A percentile compares a stretch with the other conserved stretches of the same genome.
phyloP scores from a whole-genome alignment of 2,329 filamentous ascomycete species.

The Aureobasidium sp. region DNA sequence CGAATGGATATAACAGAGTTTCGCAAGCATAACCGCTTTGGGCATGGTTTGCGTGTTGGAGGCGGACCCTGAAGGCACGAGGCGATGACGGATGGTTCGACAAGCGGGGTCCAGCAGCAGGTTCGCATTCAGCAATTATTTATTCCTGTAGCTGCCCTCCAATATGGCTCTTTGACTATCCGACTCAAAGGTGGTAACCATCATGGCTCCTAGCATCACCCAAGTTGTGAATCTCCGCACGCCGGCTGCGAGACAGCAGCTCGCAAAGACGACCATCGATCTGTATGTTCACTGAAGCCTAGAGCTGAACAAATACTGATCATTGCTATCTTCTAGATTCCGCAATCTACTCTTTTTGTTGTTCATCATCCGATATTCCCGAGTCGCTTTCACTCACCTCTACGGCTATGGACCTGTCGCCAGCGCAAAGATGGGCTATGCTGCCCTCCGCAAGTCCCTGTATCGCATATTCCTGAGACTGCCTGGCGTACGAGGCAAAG shows the following conservation, averaged over 20 bases:
- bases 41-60: neutral
- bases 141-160: neutral
- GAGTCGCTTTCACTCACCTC: constrained; percentile 73
- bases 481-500: constrained; percentile 78
- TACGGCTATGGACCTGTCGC: constrained; percentile 84
- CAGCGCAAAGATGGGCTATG: constrained; percentile 67
- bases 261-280: constrained; percentile 11
- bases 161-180: neutral
- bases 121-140: neutral
- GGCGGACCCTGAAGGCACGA: neutral
- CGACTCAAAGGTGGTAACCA: neutral
- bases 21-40: constrained; percentile 7
- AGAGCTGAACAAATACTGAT: neutral
- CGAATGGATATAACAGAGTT: neutral
- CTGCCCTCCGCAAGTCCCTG: constrained; percentile 60
- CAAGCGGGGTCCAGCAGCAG: neutral
- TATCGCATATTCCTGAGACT: constrained; percentile 82
- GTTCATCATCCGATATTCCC: constrained; percentile 77
- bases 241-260: constrained; percentile 7
- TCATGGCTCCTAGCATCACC: neutral
- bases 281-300: constrained; percentile 5
- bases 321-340: constrained; percentile 44
- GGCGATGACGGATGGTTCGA: constrained; percentile 6
- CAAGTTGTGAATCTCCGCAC: neutral
- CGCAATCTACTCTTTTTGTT: constrained; percentile 84